These are phyloP conservation scores for Conringia planisiliqua DNA, from an alignment of 345 rosid species.

Conservation along the genomic window DNA sequence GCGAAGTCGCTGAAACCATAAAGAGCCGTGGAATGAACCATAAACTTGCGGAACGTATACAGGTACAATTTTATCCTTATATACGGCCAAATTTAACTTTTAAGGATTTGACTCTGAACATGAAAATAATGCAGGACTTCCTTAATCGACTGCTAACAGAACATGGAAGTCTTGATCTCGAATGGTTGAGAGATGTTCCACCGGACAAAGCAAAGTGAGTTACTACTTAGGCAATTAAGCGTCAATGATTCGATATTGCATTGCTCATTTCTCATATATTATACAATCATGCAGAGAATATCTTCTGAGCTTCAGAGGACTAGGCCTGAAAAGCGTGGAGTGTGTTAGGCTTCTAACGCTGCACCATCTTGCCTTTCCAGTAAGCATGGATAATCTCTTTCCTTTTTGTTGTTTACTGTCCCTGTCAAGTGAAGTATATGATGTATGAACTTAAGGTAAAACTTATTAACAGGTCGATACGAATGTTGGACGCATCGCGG, in stretches of 20 bases:
- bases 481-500: constrained; percentile 98
- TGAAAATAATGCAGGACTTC: constrained; percentile 62
- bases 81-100: not conserved
- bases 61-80: constrained; percentile 42
- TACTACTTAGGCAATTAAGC: not conserved
- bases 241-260: not conserved
- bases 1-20: constrained; percentile 65
- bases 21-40: constrained; percentile 92
- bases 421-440: not conserved
- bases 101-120: constrained; percentile 8
- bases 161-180: constrained; percentile 79
- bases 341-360: constrained; percentile 95
- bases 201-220: constrained; percentile 89
- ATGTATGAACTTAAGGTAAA: constrained; percentile 5
- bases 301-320: constrained; percentile 75
- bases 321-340: constrained; percentile 96
- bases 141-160: constrained; percentile 65
- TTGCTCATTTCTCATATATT: constrained; percentile 19
- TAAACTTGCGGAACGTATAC: constrained; percentile 78
- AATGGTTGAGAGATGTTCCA: constrained; percentile 96
- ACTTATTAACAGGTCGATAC: constrained; percentile 79
- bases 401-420: not conserved
- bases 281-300: constrained; percentile 55
- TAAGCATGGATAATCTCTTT: constrained; percentile 35
- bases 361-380: constrained; percentile 98